Evolutionary conservation across 192 early-diverging fungal species (phyloP), one percentile per base, ranked within the genome.

Genomic region (Haplosporangium gracile): DNA sequence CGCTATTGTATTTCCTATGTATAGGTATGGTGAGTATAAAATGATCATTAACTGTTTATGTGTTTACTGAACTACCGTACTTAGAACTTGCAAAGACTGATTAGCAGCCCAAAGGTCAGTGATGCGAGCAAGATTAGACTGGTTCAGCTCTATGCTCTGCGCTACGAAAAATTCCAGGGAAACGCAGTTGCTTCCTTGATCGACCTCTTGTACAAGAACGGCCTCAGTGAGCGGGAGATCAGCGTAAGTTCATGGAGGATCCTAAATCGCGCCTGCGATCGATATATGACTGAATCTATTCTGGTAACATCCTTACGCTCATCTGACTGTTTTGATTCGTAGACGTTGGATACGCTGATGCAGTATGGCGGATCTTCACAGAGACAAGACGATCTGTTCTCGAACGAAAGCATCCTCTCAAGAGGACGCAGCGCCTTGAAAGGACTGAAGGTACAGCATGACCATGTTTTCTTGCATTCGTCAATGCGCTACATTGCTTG

Each of bases 361-460:
- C 87, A 93, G 74, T 98, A 95, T 89, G 95, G 94, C 10, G 96
- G 96, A 2, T 85, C 92, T 36, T 90, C 93, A 69, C 93, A 96
- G 83, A 90, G 98, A 55, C 95, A 97, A 82, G 96, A 96, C 70
- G 97, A 97, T 77, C 77, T 98, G 53, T 97, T 98, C 82, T 93
- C 95, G 9, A 98, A 97, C 81, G 93, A 97, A 75, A 94, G 95
- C 60, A 91, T 99, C 45, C 90, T 99, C 53, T 94, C 96, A 24
- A 90, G 95, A 34, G 95, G 97, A 22, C 94, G 94, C 72, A 97
- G 95, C 74, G 96, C 96, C 9, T 93, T 99, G 79, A 99, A 98
- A 82, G 98, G 98, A 18, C 89, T 99, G 53, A 97, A 97, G 89
- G 93, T 86, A 71, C n/a, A 51, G 49, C 20, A 51, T 16, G 20